Conservation (phyloP, 2,329 filamentous ascomycete genomes). For the Lecanicillium sp. region DNA sequence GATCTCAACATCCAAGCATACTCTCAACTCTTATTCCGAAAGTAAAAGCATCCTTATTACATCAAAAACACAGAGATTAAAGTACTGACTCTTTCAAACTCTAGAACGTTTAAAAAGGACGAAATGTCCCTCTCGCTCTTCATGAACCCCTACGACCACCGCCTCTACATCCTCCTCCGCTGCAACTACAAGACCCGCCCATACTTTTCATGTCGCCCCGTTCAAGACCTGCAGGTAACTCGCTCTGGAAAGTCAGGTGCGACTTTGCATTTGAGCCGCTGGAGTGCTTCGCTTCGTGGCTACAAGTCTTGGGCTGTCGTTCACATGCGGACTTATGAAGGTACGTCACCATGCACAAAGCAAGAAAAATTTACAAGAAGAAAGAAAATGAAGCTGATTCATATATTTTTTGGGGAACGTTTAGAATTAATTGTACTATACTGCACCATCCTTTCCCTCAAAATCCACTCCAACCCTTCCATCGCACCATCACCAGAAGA, state of each 20-base stretch:
- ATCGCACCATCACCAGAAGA: conserved; percentile 1
- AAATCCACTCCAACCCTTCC: conserved; percentile 2
- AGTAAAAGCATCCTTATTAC: conserved; percentile 29
- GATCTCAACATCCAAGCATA: conserved; percentile 35
- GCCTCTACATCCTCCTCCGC: conserved; percentile 40
- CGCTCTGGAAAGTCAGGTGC: conserved; percentile 2
- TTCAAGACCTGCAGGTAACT: conserved; percentile 17
- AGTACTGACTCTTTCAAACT: no score
- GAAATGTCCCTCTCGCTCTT: conserved; percentile 45
- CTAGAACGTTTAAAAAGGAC: conserved; percentile 48
- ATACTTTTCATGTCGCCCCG: conserved; percentile 41
- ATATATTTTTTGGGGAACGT: background rate
- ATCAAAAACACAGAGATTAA: background rate
- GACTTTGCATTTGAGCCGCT: conserved; percentile 2
- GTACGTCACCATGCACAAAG: no score
- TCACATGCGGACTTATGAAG: conserved; percentile 6
- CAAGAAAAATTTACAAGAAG: no score
- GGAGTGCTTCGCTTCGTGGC: background rate
- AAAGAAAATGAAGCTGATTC: no score
- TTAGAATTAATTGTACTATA: conserved; percentile 7
- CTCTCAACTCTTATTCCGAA: conserved; percentile 44
- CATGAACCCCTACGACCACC: conserved; percentile 31
- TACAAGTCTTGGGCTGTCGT: conserved; percentile 4
- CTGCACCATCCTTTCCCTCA: conserved; percentile 6
- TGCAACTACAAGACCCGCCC: conserved; percentile 28